Percentiles rank a stretch among this genome's conserved stretches.
Evolutionary conservation across 805 yeast genomes (phyloP).

Genomic region (Yamadazyma philogaea): DNA sequence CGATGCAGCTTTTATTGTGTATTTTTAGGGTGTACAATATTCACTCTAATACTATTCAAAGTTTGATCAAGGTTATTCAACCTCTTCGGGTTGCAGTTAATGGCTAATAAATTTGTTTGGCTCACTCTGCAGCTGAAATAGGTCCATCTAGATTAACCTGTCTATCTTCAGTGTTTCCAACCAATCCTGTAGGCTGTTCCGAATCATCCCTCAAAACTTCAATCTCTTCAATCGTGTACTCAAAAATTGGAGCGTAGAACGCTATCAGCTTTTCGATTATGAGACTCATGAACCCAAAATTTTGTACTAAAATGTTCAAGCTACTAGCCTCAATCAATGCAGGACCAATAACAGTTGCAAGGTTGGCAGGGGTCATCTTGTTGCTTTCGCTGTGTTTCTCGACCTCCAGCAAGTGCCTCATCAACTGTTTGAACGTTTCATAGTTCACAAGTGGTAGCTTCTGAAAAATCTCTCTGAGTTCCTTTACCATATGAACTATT

Average conservation of each 20-base stretch:
- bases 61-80: no score
- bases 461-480: conserved; percentile 30
- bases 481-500: conserved; percentile 5
- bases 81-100: no score
- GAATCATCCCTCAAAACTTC: not conserved
- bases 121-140: no score
- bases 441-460: conserved; percentile 64
- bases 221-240: conserved; percentile 12
- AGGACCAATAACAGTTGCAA: conserved; percentile 84
- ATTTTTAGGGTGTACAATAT: no score
- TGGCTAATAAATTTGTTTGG: no score
- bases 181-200: not conserved
- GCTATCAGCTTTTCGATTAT: conserved; percentile 49
- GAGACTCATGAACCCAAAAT: conserved; percentile 54
- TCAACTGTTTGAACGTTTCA: conserved; percentile 61
- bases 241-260: conserved; percentile 41
- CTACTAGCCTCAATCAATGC: conserved; percentile 55
- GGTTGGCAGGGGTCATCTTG: conserved; percentile 83
- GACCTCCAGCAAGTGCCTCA: conserved; percentile 67
- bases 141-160: not conserved
- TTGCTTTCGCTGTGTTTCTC: conserved; percentile 65
- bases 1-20: no score
- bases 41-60: no score
- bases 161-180: not conserved
- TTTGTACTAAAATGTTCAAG: conserved; percentile 44